Base-by-base conservation (phyloP, 2,329 filamentous ascomycete genomes). In the Elsinoe fawcettii region DNA sequence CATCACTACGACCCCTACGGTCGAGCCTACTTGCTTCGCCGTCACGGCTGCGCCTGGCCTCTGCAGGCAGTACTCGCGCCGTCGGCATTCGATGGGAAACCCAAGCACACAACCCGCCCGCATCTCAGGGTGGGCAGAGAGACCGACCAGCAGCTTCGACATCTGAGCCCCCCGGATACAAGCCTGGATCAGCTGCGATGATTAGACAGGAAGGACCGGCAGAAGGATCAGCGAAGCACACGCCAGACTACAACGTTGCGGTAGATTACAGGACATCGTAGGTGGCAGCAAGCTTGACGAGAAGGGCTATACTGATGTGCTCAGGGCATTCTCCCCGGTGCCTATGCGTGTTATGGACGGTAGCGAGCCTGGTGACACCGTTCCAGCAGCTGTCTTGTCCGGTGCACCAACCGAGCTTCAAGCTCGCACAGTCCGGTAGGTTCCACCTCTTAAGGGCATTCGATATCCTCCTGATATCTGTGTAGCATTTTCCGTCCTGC, bases 371-470 rank as follows among this genome's bases (percentile, higher is more conserved):
- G 82, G 79, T 37, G 82, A 86, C 3, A 76, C 83, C 59, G 80
- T 93, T 41, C 83, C 91, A 54, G 93, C 92, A 23, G 90, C 90
- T 60, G 82, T 93, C 25, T 79, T 96, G 30, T 97, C 93, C 2
- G 93, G 92, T 53, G 93, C 93, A 47, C 95, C 93, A 27, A 82
- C 91, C 58, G 95, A 99, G 71, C 82, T 99, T 16, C 91, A 99
- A 77, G 91, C 88, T 62, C 85, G 93, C 66, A 92, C 88, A 65
- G 95, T 97, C 66, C 87, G 92, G 91, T 96, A 84, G 61, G 80
- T 54, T 36, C 23, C 11, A 23, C 9, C 32, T 68, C 11, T 55
- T 14, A 51, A 34, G 20, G 18, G 11, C 39, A 14, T n/a, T 30
- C 22, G 32, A 34, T n/a, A 16, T 49, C 16, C 27, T 56, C 34